Conservation (phyloP, 345 rosid species). For the Arabidopsis arenosa region DNA sequence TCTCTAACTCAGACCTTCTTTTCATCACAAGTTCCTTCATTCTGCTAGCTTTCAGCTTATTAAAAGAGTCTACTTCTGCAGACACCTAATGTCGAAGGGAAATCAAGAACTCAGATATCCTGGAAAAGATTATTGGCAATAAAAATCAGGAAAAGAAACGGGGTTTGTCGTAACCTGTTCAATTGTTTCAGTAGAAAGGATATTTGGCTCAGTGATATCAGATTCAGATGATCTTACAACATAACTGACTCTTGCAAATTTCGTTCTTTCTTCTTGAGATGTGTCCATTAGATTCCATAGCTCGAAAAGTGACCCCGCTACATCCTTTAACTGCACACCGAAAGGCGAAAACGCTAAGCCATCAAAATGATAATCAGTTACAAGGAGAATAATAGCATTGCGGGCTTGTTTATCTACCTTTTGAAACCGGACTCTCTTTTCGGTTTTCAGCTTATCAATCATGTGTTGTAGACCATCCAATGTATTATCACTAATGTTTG, state of each 20-base stretch:
- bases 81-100: slow-evolving; percentile 58
- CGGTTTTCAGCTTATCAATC: slow-evolving; percentile 66
- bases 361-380: slow-evolving; percentile 6
- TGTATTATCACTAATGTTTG: slow-evolving; percentile 77
- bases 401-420: slow-evolving; percentile 55
- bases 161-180: slow-evolving; percentile 59
- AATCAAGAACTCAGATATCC: slow-evolving; percentile 24
- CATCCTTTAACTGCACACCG: slow-evolving; percentile 72
- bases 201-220: slow-evolving; percentile 65
- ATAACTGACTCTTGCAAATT: slow-evolving; percentile 59
- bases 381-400: slow-evolving; percentile 5
- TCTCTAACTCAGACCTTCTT: slow-evolving; percentile 78
- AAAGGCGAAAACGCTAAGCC: neutral
- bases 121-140: neutral
- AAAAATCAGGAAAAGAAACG: neutral
- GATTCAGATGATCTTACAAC: slow-evolving; percentile 68
- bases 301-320: slow-evolving; percentile 60
- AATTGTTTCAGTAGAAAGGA: slow-evolving; percentile 72
- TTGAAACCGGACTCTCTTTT: slow-evolving; percentile 68
- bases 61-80: slow-evolving; percentile 84
- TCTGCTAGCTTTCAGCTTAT: slow-evolving; percentile 80
- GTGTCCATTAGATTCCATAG: slow-evolving; percentile 98
- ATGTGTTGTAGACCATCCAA: slow-evolving; percentile 79
- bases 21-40: slow-evolving; percentile 97
- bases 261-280: slow-evolving; percentile 62